Conservation (phyloP, 331 rosid species). For the Cydonia oblonga region DNA sequence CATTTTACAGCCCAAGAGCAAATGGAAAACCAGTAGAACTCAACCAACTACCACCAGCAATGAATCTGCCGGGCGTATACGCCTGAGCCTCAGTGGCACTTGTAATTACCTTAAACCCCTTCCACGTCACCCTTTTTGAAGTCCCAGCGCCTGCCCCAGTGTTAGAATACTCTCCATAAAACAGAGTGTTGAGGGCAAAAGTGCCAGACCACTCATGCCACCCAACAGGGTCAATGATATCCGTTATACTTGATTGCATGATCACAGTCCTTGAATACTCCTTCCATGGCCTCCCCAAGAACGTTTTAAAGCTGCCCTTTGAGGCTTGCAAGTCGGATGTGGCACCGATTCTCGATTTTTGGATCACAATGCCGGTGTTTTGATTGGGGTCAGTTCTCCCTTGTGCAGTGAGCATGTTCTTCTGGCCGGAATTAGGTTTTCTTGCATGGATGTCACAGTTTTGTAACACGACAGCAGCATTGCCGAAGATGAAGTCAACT, state of each 20-base stretch:
- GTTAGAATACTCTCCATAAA: slow-evolving; percentile 57
- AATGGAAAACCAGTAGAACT: slow-evolving; percentile 49
- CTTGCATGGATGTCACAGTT: slow-evolving; percentile 63
- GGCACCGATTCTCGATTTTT: slow-evolving; percentile 58
- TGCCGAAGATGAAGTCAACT: slow-evolving; percentile 80
- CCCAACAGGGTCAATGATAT: slow-evolving; percentile 52
- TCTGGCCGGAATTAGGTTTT: slow-evolving; percentile 54
- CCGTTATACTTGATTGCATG: slow-evolving; percentile 39
- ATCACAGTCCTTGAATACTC: slow-evolving; percentile 65
- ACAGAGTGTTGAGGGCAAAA: slow-evolving; percentile 55
- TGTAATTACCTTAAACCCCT: slow-evolving; percentile 52
- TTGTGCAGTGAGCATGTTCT: slow-evolving; percentile 81
- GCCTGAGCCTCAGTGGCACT: slow-evolving; percentile 42
- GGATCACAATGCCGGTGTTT: slow-evolving; percentile 84
- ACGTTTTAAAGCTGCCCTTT: slow-evolving; percentile 34
- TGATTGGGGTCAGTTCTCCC: slow-evolving; percentile 81
- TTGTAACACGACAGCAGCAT: slow-evolving; percentile 59
- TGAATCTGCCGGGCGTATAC: slow-evolving; percentile 44
- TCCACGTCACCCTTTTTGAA: slow-evolving; percentile 59
- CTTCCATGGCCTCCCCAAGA: slow-evolving; percentile 88
- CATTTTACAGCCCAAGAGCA: slow-evolving; percentile 36
- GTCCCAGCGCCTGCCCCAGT: slow-evolving; percentile 66
- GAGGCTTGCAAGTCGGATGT: slow-evolving; percentile 34
- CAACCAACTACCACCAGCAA: slow-evolving; percentile 55
- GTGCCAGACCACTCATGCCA: slow-evolving; percentile 61